Conservation (phyloP, 202 grass and related monocot genomes). For the Elaeis oleifera region DNA sequence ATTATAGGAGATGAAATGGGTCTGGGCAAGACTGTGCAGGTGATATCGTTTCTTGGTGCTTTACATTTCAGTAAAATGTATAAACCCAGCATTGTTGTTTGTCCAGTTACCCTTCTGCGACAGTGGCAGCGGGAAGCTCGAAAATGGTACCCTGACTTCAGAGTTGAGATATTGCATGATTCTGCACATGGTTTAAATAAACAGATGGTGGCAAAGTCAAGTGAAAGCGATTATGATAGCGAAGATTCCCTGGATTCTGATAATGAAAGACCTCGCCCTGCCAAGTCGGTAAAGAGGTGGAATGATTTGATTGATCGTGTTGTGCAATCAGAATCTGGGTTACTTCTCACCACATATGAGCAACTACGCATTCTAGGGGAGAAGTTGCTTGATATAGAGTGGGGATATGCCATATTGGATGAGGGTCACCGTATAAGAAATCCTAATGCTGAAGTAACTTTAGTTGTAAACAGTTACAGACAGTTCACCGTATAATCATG, state of each 20-base stretch:
- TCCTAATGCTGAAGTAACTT: constrained; percentile 90
- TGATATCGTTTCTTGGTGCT: constrained; percentile 78
- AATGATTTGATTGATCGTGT: constrained; percentile 68
- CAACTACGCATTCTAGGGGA: constrained; percentile 64
- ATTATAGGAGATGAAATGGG: constrained; percentile 99
- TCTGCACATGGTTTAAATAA: constrained; percentile 49
- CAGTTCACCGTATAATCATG: constrained; percentile 89
- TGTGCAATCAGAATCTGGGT: constrained; percentile 65
- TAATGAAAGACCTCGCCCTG: constrained; percentile 27
- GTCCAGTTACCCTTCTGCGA: constrained; percentile 74
- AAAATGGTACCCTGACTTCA: constrained; percentile 86
- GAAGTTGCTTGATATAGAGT: constrained; percentile 74
- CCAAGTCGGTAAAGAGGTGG: constrained; percentile 64
- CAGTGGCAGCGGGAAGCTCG: constrained; percentile 78
- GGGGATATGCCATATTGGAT: constrained; percentile 86
- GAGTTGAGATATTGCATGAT: constrained; percentile 79
- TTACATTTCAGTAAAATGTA: constrained; percentile 80
- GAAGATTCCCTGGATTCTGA: constrained; percentile 51
- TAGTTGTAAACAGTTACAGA: constrained; percentile 89
- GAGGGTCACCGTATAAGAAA: constrained; percentile 94
- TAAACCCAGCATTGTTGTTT: constrained; percentile 76
- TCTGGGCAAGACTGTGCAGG: constrained; percentile 81
- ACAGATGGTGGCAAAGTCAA: constrained; percentile 27
- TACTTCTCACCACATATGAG: constrained; percentile 92
- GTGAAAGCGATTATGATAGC: constrained; percentile 57